phyloP scores from a whole-genome alignment of 2,329 filamentous ascomycete species.

The Aspergillus thermomutatus region DNA sequence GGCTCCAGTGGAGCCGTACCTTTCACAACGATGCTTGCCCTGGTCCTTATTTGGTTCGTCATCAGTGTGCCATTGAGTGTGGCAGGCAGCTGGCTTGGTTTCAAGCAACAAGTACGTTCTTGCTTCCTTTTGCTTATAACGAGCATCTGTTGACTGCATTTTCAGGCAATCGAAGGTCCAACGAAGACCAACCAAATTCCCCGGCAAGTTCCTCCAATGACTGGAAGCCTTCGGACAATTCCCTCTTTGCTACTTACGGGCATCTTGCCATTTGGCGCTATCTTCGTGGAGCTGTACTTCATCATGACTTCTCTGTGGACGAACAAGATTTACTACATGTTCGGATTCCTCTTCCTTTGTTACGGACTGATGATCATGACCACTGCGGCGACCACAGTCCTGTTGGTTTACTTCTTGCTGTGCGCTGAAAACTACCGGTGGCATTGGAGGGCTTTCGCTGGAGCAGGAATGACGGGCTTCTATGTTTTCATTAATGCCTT shows the following conservation, averaged over 20 bases:
- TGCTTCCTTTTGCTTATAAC: not conserved
- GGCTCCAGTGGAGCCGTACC: constrained; percentile 90
- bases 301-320: constrained; percentile 99
- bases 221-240: constrained; percentile 77
- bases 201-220: constrained; percentile 83
- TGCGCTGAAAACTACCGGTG: constrained; percentile 98
- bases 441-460: constrained; percentile 95
- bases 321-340: constrained; percentile 99
- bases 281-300: constrained; percentile 98
- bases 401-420: constrained; percentile 94
- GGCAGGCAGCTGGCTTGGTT: constrained; percentile 88
- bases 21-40: constrained; percentile 93
- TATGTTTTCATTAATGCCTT: constrained; percentile 93
- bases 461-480: constrained; percentile 80
- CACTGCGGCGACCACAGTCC: constrained; percentile 82
- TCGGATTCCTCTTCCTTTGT: constrained; percentile 96
- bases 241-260: constrained; percentile 91
- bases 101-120: constrained; percentile 59
- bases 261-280: constrained; percentile 89
- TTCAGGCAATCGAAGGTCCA: constrained; percentile 65
- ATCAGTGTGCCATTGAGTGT: constrained; percentile 91
- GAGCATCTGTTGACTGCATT: constrained; percentile 7
- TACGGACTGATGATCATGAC: constrained; percentile 97
- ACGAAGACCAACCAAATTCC: constrained; percentile 98
- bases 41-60: constrained; percentile 92